Percentiles rank a stretch among this genome's conserved stretches.
Evolutionary conservation across 495 filamentous ascomycete species (phyloP).

Genomic region (Podospora fimiseda): DNA sequence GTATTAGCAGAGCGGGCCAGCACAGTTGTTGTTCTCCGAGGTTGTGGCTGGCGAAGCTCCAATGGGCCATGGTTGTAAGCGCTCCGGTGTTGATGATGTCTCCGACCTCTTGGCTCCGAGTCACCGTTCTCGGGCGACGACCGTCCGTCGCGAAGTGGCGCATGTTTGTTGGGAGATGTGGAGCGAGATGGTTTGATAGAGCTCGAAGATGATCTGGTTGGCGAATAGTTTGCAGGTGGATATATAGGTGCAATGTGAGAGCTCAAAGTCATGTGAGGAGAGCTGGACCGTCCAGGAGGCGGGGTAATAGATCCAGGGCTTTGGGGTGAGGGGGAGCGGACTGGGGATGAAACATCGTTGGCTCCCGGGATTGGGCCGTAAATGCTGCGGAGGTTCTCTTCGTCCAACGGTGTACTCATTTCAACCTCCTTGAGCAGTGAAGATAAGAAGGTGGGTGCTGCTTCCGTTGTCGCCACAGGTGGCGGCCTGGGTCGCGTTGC

Average conservation of each 20-base stretch:
- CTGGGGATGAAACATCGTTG: conserved; percentile 56
- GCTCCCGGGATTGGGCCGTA: conserved; percentile 40
- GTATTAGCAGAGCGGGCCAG: conserved; percentile 45
- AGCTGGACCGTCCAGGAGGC: conserved; percentile 58
- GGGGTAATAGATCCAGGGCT: conserved; percentile 65
- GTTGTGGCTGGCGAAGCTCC: conserved; percentile 48
- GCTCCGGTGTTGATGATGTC: neutral
- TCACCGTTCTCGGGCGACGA: conserved; percentile 40
- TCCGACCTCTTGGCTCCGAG: conserved; percentile 30
- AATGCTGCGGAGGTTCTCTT: conserved; percentile 43
- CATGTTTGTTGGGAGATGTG: conserved; percentile 11
- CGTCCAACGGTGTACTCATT: conserved; percentile 51
- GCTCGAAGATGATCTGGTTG: conserved; percentile 26
- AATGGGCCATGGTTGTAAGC: conserved; percentile 14
- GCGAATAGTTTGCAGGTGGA: conserved; percentile 55
- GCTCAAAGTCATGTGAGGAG: conserved; percentile 58
- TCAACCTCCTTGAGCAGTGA: conserved; percentile 85
- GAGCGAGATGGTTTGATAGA: conserved; percentile 29
- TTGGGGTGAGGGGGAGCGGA: conserved; percentile 62
- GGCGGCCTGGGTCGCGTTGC: conserved; percentile 18
- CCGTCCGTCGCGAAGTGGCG: conserved; percentile 17
- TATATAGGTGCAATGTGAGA: conserved; percentile 57
- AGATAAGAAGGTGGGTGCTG: conserved; percentile 62
- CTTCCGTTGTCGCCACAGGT: conserved; percentile 23
- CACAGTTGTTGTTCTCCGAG: conserved; percentile 29